Conservation (phyloP, 805 yeast species). For the Pichia cephalocereana region DNA sequence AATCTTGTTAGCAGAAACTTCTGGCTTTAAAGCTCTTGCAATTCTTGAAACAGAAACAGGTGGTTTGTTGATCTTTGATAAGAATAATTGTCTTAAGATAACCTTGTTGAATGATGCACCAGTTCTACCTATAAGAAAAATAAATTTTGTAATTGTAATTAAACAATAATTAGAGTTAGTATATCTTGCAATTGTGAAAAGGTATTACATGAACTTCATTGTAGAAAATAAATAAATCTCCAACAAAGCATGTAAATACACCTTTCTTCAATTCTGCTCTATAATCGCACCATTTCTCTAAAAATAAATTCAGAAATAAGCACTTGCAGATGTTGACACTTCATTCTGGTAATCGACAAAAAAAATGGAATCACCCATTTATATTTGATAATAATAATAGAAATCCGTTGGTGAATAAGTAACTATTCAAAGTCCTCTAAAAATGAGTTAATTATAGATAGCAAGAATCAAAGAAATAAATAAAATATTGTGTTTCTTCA, state of each 20-base stretch:
- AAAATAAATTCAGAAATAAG: conserved; percentile 7
- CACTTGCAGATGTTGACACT: conserved; percentile 23
- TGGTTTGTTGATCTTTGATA: conserved; percentile 99
- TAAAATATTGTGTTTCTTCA: not conserved
- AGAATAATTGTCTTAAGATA: conserved; percentile 86
- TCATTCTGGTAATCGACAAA: not conserved
- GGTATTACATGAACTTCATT: not conserved
- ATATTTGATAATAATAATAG: not conserved
- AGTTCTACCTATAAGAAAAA: conserved; percentile 69
- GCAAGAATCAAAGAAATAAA: conserved; percentile 18
- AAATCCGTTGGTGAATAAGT: not conserved
- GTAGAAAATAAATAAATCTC: not conserved
- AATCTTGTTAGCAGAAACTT: conserved; percentile 83
- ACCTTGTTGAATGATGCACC: conserved; percentile 99
- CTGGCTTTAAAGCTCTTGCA: conserved; percentile 69
- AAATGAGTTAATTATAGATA: conserved; percentile 7
- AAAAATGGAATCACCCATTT: not conserved
- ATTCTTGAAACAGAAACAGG: conserved; percentile 96
- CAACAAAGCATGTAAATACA: not conserved
- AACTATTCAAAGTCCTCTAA: not conserved
- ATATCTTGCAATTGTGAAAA: conserved; percentile 7
- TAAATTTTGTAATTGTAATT: not conserved
- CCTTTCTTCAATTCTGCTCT: conserved; percentile 37
- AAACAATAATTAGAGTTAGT: conserved; percentile 2
- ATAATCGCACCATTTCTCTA: conserved; percentile 27